These are phyloP conservation scores for Angomonas ambiguus DNA, from an alignment of 208 protist genomes.

Conservation along the genomic window DNA sequence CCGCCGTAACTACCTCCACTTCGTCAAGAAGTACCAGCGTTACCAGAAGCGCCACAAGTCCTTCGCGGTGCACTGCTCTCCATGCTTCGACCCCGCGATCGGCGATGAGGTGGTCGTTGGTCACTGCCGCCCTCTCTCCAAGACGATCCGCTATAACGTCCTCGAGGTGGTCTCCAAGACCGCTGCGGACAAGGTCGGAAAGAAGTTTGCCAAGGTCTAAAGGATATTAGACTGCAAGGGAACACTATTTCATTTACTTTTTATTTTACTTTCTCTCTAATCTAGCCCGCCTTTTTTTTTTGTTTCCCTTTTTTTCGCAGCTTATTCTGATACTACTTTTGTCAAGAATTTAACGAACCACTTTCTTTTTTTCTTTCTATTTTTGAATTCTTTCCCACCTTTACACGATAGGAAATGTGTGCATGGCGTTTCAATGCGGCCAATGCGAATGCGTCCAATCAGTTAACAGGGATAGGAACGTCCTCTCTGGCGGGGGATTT, in stretches of 20 bases:
- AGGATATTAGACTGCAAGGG: background rate
- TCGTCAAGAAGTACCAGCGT: slow-evolving; percentile 99
- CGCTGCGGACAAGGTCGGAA: slow-evolving; percentile 76
- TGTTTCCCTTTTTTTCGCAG: slow-evolving; percentile 4
- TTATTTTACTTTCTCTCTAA: slow-evolving; percentile 12
- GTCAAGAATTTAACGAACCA: background rate
- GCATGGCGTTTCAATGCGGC: slow-evolving; percentile 9
- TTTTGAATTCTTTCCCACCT: slow-evolving; percentile 11
- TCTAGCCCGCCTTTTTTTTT: background rate
- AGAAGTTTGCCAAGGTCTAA: slow-evolving; percentile 88
- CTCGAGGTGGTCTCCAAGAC: slow-evolving; percentile 92
- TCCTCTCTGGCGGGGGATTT: slow-evolving; percentile 40
- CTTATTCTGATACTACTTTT: background rate
- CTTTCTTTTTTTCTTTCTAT: slow-evolving; percentile 11
- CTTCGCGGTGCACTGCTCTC: slow-evolving; percentile 98
- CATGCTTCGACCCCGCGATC: slow-evolving; percentile 97
- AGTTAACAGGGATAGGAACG: background rate
- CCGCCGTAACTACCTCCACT: slow-evolving; percentile 99
- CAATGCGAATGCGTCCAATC: background rate
- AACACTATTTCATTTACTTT: background rate
- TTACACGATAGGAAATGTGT: background rate
- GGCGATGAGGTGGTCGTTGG: slow-evolving; percentile 99
- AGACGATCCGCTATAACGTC: slow-evolving; percentile 99
- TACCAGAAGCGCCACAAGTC: slow-evolving; percentile 99
- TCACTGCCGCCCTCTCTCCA: slow-evolving; percentile 99